phyloP scores from a whole-genome alignment of 2,329 filamentous ascomycete genomes.

The Exophiala calicioides region DNA sequence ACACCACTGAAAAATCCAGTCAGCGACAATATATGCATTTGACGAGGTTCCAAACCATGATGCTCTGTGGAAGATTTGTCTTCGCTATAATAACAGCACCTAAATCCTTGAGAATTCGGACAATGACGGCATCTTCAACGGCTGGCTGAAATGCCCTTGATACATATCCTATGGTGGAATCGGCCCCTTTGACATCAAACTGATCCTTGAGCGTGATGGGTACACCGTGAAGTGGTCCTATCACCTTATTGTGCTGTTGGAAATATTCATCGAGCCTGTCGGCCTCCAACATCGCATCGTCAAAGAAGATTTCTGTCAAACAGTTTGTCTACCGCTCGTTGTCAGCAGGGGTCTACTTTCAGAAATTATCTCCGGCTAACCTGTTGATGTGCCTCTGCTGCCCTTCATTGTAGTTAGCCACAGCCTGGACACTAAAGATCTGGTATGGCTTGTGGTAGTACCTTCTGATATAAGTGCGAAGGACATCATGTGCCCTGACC shows the following conservation, averaged over 20 bases:
- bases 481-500: slow-evolving; percentile 36
- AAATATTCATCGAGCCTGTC: slow-evolving; percentile 38
- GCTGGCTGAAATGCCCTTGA: slow-evolving; percentile 43
- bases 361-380: slow-evolving; percentile 10
- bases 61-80: slow-evolving; percentile 54
- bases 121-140: slow-evolving; percentile 51
- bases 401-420: slow-evolving; percentile 19
- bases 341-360: not conserved
- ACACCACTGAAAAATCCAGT: slow-evolving; percentile 51
- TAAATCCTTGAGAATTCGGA: slow-evolving; percentile 50
- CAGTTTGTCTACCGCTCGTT: slow-evolving; percentile 38
- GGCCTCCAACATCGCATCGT: slow-evolving; percentile 38
- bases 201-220: slow-evolving; percentile 62
- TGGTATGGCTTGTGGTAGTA: slow-evolving; percentile 26
- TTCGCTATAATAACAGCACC: slow-evolving; percentile 58
- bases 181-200: slow-evolving; percentile 60
- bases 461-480: slow-evolving; percentile 38
- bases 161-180: slow-evolving; percentile 60
- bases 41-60: slow-evolving; percentile 49
- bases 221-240: slow-evolving; percentile 56
- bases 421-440: slow-evolving; percentile 15
- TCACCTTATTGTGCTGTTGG: slow-evolving; percentile 40
- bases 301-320: slow-evolving; percentile 42
- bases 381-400: slow-evolving; percentile 33
- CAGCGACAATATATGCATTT: too few relatives aligned